Conservation (phyloP, 2,329 filamentous ascomycete genomes). For the Colletotrichum phormii region DNA sequence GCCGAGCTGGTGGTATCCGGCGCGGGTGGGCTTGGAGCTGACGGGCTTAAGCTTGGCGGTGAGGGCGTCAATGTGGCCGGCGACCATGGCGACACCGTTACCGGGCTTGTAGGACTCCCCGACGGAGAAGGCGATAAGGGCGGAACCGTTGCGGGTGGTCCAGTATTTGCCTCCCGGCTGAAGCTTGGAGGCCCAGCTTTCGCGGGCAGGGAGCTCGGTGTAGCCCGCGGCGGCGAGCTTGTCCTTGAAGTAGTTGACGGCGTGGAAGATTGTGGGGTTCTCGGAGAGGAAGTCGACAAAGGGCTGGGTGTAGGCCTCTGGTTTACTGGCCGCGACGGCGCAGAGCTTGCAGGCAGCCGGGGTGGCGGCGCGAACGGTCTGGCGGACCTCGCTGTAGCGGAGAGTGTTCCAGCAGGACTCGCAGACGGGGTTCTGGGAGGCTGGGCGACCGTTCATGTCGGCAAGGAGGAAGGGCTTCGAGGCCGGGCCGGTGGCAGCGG, state of each 20-base stretch:
- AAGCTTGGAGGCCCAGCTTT: slow-evolving; percentile 80
- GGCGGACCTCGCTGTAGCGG: slow-evolving; percentile 31
- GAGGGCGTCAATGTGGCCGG: slow-evolving; percentile 92
- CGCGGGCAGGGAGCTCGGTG: slow-evolving; percentile 80
- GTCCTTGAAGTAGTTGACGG: slow-evolving; percentile 81
- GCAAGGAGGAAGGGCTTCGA: slow-evolving; percentile 59
- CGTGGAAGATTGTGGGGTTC: slow-evolving; percentile 95
- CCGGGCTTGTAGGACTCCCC: slow-evolving; percentile 85
- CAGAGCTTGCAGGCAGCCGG: slow-evolving; percentile 50
- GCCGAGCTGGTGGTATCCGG: slow-evolving; percentile 88
- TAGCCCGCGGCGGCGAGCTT: slow-evolving; percentile 81
- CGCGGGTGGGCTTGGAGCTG: slow-evolving; percentile 83
- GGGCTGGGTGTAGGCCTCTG: slow-evolving; percentile 80
- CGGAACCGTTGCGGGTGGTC: slow-evolving; percentile 85
- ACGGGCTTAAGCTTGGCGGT: slow-evolving; percentile 93
- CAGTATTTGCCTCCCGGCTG: slow-evolving; percentile 90
- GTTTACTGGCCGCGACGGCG: slow-evolving; percentile 54
- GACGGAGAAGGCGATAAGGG: slow-evolving; percentile 86
- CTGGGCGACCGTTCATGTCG: slow-evolving; percentile 52
- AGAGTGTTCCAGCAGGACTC: slow-evolving; percentile 37
- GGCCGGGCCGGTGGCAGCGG: slow-evolving; percentile 2
- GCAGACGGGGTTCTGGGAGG: slow-evolving; percentile 45
- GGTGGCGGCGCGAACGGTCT: slow-evolving; percentile 29
- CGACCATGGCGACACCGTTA: slow-evolving; percentile 89
- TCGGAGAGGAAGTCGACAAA: slow-evolving; percentile 89